These are phyloP conservation scores for Peronospora tabacina DNA, from an alignment of 352 stramenopile genomes.

Conservation along the genomic window DNA sequence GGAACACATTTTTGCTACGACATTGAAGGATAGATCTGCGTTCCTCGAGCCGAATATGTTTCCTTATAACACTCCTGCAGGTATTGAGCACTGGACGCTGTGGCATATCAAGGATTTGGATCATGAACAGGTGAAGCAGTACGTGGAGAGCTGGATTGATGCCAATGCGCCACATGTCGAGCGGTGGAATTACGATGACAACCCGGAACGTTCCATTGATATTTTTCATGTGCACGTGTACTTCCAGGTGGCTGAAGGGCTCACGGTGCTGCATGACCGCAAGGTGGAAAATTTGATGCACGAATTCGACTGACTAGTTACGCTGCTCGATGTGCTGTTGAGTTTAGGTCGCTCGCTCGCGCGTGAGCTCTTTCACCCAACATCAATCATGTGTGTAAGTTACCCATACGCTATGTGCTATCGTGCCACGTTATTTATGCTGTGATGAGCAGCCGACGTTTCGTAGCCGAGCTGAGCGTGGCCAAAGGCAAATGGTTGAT, in stretches of 20 bases:
- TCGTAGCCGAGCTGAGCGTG: slow-evolving; percentile 1
- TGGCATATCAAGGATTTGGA: slow-evolving; percentile 73
- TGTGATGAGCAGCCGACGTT: slow-evolving; percentile 4
- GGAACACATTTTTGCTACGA: slow-evolving; percentile 79
- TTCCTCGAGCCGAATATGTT: slow-evolving; percentile 87
- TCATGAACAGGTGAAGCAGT: slow-evolving; percentile 81
- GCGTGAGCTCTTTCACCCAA: slow-evolving; percentile 12
- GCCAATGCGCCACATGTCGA: slow-evolving; percentile 70
- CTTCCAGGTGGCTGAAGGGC: slow-evolving; percentile 54
- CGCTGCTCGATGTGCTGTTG: slow-evolving; percentile 20
- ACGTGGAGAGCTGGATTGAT: slow-evolving; percentile 85
- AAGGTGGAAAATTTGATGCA: slow-evolving; percentile 65
- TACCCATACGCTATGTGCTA: slow-evolving; percentile 14
- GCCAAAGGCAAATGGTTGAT: background rate
- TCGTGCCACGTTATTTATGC: slow-evolving; percentile 26
- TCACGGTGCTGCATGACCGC: slow-evolving; percentile 51
- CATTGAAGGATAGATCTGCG: slow-evolving; percentile 71
- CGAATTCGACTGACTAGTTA: slow-evolving; percentile 51
- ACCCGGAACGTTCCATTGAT: slow-evolving; percentile 82
- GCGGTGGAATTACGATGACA: slow-evolving; percentile 86
- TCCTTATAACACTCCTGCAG: slow-evolving; percentile 81
- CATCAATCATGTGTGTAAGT: slow-evolving; percentile 16
- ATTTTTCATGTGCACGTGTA: slow-evolving; percentile 90
- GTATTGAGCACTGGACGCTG: slow-evolving; percentile 85
- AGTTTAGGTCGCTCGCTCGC: slow-evolving; percentile 18